phyloP scores from a whole-genome alignment of 345 rosid genomes.

The Durio zibethinus region DNA sequence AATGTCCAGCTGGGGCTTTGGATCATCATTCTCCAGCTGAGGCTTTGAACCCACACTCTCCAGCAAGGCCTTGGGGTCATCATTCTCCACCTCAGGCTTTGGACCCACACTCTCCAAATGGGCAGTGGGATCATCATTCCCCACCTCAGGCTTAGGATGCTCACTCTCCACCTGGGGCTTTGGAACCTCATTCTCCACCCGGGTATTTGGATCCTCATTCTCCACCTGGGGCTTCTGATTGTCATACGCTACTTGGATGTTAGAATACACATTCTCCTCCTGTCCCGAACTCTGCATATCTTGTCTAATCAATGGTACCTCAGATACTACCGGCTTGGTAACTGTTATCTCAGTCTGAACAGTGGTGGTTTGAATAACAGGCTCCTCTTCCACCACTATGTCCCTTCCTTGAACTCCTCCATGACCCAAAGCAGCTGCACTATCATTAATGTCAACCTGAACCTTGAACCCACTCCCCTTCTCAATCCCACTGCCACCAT shows the following conservation, averaged over 20 bases:
- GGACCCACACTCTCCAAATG: slow-evolving; percentile 33
- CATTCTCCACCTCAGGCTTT: slow-evolving; percentile 30
- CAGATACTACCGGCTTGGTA: slow-evolving; percentile 33
- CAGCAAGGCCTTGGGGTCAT: slow-evolving; percentile 24
- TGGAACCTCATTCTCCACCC: slow-evolving; percentile 27
- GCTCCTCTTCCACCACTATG: slow-evolving; percentile 25
- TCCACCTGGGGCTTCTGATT: neutral
- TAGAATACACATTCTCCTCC: slow-evolving; percentile 38
- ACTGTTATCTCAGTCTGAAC: slow-evolving; percentile 22
- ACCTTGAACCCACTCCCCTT: slow-evolving; percentile 39
- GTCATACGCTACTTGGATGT: slow-evolving; percentile 37
- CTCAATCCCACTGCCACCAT: slow-evolving; percentile 12
- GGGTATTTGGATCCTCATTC: slow-evolving; percentile 25
- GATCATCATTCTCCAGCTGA: slow-evolving; percentile 33
- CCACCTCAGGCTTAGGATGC: slow-evolving; percentile 41
- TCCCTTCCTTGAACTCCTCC: slow-evolving; percentile 17
- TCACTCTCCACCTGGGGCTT: slow-evolving; percentile 31
- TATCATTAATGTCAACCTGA: slow-evolving; percentile 40
- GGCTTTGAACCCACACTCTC: slow-evolving; percentile 29
- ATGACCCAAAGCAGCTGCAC: slow-evolving; percentile 29
- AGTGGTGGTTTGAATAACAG: slow-evolving; percentile 17
- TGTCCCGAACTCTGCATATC: slow-evolving; percentile 32
- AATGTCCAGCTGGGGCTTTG: slow-evolving; percentile 31
- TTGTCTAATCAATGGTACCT: slow-evolving; percentile 30
- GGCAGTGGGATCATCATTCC: slow-evolving; percentile 33